phyloP scores from a whole-genome alignment of 805 yeast species.

The Komagataella phaffii region DNA sequence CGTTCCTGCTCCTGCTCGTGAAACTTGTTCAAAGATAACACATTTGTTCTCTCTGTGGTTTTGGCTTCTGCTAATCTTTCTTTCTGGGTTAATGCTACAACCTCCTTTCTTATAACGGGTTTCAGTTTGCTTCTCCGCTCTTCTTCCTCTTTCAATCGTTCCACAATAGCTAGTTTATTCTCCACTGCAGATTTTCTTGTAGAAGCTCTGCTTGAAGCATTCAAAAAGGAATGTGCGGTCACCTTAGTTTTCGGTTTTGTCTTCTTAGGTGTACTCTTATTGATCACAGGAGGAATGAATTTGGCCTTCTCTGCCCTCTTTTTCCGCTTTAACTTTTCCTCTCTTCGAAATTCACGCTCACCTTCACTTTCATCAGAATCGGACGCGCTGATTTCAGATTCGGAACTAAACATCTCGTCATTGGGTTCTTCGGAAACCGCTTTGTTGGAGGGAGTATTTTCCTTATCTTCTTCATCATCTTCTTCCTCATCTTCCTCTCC shows the following conservation, averaged over 20 bases:
- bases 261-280: conserved; percentile 7
- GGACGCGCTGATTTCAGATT: conserved; percentile 35
- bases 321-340: conserved; percentile 12
- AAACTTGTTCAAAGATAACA: conserved; percentile 59
- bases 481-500: conserved; percentile 13
- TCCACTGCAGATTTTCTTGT: conserved; percentile 67
- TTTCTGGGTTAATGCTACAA: conserved; percentile 46
- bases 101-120: conserved; percentile 17
- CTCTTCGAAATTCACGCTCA: conserved; percentile 21
- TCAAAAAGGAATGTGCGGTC: conserved; percentile 6
- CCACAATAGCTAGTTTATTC: conserved; percentile 64
- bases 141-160: conserved; percentile 58
- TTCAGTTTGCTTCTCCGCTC: conserved; percentile 25
- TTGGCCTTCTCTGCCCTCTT: conserved; percentile 40
- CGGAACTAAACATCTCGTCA: conserved; percentile 35
- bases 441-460: conserved; percentile 16
- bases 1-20: conserved; percentile 76
- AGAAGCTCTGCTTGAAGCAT: conserved; percentile 51
- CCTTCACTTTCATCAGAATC: conserved; percentile 47
- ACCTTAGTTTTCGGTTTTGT: conserved; percentile 17
- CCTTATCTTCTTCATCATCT: conserved; percentile 8
- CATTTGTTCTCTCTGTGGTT: conserved; percentile 70
- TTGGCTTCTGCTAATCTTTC: conserved; percentile 72
- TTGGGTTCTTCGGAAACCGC: conserved; percentile 14
- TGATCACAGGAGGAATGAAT: conserved; percentile 2